These are phyloP conservation scores for Cryptosporidium muris DNA, from an alignment of 169 alveolate genomes.

Conservation along the genomic window DNA sequence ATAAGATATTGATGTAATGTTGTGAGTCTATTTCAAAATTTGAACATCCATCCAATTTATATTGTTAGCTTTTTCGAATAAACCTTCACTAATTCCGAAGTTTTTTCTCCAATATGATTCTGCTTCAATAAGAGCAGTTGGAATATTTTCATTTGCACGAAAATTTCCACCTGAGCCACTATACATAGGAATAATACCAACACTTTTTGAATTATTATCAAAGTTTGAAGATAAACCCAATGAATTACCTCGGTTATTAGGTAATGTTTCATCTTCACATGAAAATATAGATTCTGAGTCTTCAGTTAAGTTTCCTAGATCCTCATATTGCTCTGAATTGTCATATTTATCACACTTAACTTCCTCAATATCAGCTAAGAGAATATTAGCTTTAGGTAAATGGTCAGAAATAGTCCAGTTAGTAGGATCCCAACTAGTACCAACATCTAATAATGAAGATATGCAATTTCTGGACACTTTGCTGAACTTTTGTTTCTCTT, in stretches of 20 bases:
- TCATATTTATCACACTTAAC: too few relatives aligned
- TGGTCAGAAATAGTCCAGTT: conserved; percentile 1
- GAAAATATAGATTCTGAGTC: too few relatives aligned
- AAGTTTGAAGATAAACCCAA: background rate
- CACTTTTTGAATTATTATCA: background rate
- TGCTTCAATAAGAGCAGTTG: conserved; percentile 12
- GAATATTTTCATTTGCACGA: too few relatives aligned
- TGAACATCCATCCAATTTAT: conserved; percentile 36
- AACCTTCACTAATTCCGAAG: conserved; percentile 22
- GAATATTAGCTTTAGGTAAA: background rate
- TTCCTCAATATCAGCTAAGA: too few relatives aligned
- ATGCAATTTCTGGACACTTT: background rate
- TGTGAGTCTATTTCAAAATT: background rate
- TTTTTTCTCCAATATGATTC: conserved; percentile 40
- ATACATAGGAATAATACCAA: too few relatives aligned
- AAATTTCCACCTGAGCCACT: too few relatives aligned
- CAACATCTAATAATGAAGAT: conserved; percentile 36
- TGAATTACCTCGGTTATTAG: too few relatives aligned
- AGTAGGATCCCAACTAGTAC: conserved; percentile 49
- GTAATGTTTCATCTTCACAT: too few relatives aligned
- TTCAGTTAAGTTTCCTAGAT: too few relatives aligned
- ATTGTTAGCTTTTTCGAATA: conserved; percentile 42
- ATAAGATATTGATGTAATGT: background rate
- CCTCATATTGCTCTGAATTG: too few relatives aligned
- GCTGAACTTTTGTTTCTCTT: too few relatives aligned